Base-by-base conservation (phyloP, 306 rosid genomes). In the Acacia confusa region DNA sequence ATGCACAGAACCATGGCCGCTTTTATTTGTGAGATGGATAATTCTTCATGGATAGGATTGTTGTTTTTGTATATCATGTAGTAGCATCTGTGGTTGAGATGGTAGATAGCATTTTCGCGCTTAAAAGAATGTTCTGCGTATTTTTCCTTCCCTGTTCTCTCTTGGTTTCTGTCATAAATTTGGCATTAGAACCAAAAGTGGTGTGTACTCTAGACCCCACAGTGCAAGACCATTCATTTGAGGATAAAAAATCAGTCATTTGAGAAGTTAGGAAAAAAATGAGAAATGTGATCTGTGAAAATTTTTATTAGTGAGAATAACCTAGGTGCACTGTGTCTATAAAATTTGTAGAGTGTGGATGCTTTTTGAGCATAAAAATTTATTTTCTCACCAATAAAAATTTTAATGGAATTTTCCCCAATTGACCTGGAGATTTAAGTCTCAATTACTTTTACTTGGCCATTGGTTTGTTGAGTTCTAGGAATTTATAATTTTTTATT, bases 1-100 rank as follows among this genome's bases (percentile, higher is more conserved):
- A 53, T 28, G 60, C 58, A 19, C 11, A 36, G 17, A 70, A 73
- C 65, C 63, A 5, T 65, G 57, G 41, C 58, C 4, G 50, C 7
- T 74, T 44, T 67, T 63, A 61, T 36, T 7, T 64, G 68, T 67
- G 85, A 45, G 85, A 53, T 68, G 55, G 66, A 60, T 13, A 28
- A 85, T 67, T 55, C n/a, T 19, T 74, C 19, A 20, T 58, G 60
- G 60, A 16, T 6, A 43, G 13, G 20, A 53, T 24, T 85, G 2
- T 57, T 55, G 57, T 61, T 69, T 47, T 48, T 72, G 77, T 72
- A 72, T 47, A 48, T 72, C 36, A 44, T 27, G 9, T 47, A 19
- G 43, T 19, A 17, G 63, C 77, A 48, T 47, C 52, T 50, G 63
- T 16, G 77, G 44, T 47, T 72, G 77, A 50, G 77, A 27, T 48